Base-by-base conservation (phyloP, 1,139 yeast genomes). In the Kodamaea sp. region DNA sequence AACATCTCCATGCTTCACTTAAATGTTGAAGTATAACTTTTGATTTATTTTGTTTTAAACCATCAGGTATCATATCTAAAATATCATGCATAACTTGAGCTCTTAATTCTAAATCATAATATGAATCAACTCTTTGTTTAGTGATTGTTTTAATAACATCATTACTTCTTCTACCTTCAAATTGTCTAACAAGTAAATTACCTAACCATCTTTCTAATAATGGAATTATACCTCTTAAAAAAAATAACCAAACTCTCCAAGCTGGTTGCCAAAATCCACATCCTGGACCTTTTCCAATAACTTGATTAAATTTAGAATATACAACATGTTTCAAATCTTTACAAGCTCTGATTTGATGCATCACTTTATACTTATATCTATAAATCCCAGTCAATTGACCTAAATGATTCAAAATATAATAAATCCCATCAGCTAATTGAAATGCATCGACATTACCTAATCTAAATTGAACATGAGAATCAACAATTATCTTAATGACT, bases 181-280 rank as follows among this genome's bases (percentile, higher is more conserved):
- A 92, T 58, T 90, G 98, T 49, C 99, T 78, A 1, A 95, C 84
- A 32, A 94, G 67, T 42, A 94, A 69, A 50, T 94, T 94, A 0
- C 96, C 96, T 24, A 94, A 66, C 98, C 98, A 94, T 59, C 97
- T 70, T 59, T 94, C 98, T 11, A 94, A 66, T 34, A 92, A 62
- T 0, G 99, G 98, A 26, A 89, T 84, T n/a, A 83, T 84, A 10
- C 99, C 99, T 52, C 98, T 71, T 64, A 92, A 64, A 59, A 92
- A 92, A 42, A 82, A 86, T 3, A 94, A 67, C 99, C 98, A 94
- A 1, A 90, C 94, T 50, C 97, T 72, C 98, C 98, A 92, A 1
- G 96, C 86, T 1, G 98, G 98, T 55, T 92, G 98, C 99, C 99
- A 94, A 60, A 92, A 87, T 2, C 99, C 99, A 66, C 95, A 87